Evolutionary conservation across 306 rosid species (phyloP), one percentile per base, ranked within the genome.

Genomic region (Dryas drummondii): DNA sequence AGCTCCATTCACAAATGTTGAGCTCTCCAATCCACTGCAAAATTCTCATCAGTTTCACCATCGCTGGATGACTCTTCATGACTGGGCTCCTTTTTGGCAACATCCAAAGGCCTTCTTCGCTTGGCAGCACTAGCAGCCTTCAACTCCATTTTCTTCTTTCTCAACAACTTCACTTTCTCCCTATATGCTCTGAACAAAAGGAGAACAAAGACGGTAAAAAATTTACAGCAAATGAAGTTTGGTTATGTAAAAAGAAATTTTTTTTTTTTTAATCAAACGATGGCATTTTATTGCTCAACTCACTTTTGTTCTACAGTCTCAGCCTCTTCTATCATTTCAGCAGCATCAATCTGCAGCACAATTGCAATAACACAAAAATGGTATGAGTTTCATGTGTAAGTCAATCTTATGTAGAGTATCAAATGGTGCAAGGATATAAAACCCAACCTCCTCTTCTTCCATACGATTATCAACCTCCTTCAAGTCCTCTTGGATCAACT

Each of bases 401-500:
- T 41, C 52, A 40, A 12, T 16, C 47, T 14, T 51, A 8, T 3
- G 27, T 7, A 71, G 44, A 59, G 9, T 56, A 48, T 4, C 47
- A 19, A 79, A 45, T 42, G 48, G 73, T 15, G 71, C 14, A 78
- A 65, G n/a, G 47, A 70, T 52, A 72, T 76, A 12, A 63, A 71
- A 42, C 72, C 52, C 58, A 68, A 94, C 99, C 97, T 94, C 99
- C 60, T 94, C 99, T 83, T 94, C 99, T 80, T 94, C 99, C 63
- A 94, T 22, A 70, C 97, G 96, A 80, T 94, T 61, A 80, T 94
- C 93, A 59, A 90, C 99, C 91, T 90, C 92, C 82, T 70, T 54
- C 96, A 94, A 82, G 85, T 94, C 97, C 75, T 90, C 97, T 83
- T 92, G 97, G 85, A 94, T 94, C 93, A 87, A 77, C 93, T 94